Base-by-base conservation (phyloP, 257 asterid genomes). In the Forsythia viridissima region DNA sequence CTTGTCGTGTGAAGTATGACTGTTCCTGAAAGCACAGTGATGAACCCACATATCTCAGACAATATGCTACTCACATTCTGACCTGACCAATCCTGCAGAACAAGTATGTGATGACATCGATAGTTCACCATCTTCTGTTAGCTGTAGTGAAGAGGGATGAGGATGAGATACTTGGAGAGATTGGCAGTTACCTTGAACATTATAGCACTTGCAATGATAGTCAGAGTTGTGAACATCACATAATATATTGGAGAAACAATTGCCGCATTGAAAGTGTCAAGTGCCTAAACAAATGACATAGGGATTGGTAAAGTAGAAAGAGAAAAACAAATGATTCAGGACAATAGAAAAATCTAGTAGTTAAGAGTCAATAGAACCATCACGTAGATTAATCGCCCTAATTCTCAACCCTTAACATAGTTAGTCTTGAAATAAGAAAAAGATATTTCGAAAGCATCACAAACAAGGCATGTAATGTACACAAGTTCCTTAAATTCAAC, bases 211-310 rank as follows among this genome's bases (percentile, higher is more conserved):
- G 98, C 97, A 30, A 84, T 72, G n/a, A 92, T 92, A 6, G 98
- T 93, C 82, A 93, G 89, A 48, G 97, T 90, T 65, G 98, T 93
- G 90, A 93, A 92, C 97, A 92, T 88, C 80, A 93, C 98, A 51
- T 92, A 93, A 76, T 93, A 91, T 83, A 93, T 86, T 40, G 98
- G 97, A 80, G 98, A 93, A 75, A 93, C 98, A 36, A 93, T 82
- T 42, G 97, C 95, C 0, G 98, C 87, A 77, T 86, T 88, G 92
- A 93, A 93, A 24, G 97, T 91, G 80, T 92, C 97, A 21, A 93
- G 92, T 20, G 97, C 98, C 97, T 93, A 87, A 44, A 73, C 42
- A 82, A 76, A 81, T 38, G 71, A 16, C 39, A 34, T 20, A 59
- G 72, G 34, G 16, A 78, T 15, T 42, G 77, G 72, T 21, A 57